A percentile compares a stretch with the other conserved stretches of the same genome.
phyloP scores from a whole-genome alignment of 164 flowering plant genomes.

The Liriodendron chinense region DNA sequence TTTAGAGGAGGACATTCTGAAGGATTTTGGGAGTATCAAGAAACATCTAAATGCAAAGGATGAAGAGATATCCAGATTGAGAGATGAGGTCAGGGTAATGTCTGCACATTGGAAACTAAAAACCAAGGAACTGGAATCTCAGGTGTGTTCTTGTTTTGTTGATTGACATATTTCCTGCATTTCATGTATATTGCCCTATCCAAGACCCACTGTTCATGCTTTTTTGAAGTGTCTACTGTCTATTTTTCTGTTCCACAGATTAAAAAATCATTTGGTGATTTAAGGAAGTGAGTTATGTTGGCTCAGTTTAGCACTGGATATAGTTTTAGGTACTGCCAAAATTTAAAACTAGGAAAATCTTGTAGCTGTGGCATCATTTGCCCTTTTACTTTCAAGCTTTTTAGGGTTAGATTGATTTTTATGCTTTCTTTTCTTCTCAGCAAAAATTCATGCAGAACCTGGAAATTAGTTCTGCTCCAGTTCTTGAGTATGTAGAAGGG shows the following conservation, averaged over 20 bases:
- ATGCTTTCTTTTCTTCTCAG: background rate
- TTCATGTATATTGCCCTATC: background rate
- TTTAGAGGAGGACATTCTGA: slow-evolving; percentile 70
- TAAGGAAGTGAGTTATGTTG: background rate
- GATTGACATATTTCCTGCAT: background rate
- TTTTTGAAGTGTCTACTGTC: background rate
- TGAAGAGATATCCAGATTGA: slow-evolving; percentile 75
- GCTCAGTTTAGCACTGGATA: background rate
- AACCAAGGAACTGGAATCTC: slow-evolving; percentile 78
- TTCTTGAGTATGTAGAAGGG: background rate
- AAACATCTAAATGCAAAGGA: slow-evolving; percentile 63
- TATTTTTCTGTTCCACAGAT: background rate
- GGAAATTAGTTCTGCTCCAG: background rate
- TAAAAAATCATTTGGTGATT: background rate
- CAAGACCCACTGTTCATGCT: too few relatives aligned
- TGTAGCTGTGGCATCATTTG: background rate
- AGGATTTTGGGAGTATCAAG: slow-evolving; percentile 67
- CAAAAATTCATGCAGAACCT: background rate
- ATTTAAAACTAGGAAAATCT: background rate
- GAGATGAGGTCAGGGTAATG: slow-evolving; percentile 75
- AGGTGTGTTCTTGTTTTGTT: slow-evolving; percentile 35
- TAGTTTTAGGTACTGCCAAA: background rate
- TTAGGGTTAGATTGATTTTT: background rate
- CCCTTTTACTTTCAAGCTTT: background rate
- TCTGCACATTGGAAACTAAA: slow-evolving; percentile 84